Evolutionary conservation across 129 eudicot genomes (phyloP).

Genomic region (Artemisia argyi): DNA sequence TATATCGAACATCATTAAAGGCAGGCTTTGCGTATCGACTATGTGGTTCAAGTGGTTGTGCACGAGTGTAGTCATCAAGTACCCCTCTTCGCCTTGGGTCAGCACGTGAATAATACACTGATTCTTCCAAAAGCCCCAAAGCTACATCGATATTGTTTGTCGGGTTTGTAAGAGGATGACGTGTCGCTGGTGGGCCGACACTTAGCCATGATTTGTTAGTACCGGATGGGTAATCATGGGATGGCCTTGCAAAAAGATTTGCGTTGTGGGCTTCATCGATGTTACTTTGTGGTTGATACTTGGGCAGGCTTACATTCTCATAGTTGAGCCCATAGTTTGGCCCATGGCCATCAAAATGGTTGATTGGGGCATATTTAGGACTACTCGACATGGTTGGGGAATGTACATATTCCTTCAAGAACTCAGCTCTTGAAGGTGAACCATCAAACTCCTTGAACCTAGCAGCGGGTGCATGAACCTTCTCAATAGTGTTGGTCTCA

Average conservation of each 20-base stretch:
- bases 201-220: conserved; percentile 12
- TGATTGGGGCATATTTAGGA: conserved; percentile 1
- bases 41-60: conserved; percentile 33
- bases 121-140: conserved; percentile 28
- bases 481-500: conserved; percentile 17
- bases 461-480: conserved; percentile 10
- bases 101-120: conserved; percentile 25
- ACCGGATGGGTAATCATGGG: conserved; percentile 17
- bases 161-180: conserved; percentile 27
- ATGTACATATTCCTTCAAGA: conserved; percentile 30
- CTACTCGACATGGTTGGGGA: conserved; percentile 14
- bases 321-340: background rate
- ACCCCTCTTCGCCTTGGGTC: conserved; percentile 37
- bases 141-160: conserved; percentile 26
- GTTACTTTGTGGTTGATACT: background rate
- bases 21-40: conserved; percentile 34
- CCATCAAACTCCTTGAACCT: conserved; percentile 20
- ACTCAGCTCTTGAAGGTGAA: conserved; percentile 30
- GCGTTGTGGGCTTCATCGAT: background rate
- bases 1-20: conserved; percentile 9
- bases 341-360: conserved; percentile 1
- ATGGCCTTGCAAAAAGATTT: background rate
- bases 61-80: conserved; percentile 32
- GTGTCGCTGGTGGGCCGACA: conserved; percentile 17
- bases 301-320: conserved; percentile 25